Evolutionary conservation across 495 filamentous ascomycete genomes (phyloP).

Genomic region (Xylaria castorea): DNA sequence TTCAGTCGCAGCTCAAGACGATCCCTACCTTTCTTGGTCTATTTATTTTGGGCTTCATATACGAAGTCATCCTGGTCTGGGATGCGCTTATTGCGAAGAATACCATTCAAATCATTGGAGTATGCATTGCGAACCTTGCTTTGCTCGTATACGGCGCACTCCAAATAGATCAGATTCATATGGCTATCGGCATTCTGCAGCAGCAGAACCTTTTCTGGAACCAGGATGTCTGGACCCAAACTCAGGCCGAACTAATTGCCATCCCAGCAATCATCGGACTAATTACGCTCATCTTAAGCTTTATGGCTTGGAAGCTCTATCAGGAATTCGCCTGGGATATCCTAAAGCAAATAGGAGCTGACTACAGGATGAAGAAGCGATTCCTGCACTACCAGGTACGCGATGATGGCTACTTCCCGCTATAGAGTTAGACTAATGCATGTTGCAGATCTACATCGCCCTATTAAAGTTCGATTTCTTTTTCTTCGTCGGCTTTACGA

Average conservation of each 20-base stretch:
- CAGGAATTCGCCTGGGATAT: constrained; percentile 99
- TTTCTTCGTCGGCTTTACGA: constrained; percentile 98
- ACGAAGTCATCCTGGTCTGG: constrained; percentile 86
- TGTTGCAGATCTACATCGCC: constrained; percentile 89
- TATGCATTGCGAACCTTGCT: constrained; percentile 89
- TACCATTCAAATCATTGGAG: constrained; percentile 96
- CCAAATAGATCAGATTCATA: constrained; percentile 85
- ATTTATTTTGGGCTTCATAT: constrained; percentile 97
- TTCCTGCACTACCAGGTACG: constrained; percentile 95
- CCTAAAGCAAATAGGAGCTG: constrained; percentile 98
- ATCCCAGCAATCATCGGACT: constrained; percentile 84
- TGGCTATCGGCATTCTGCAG: constrained; percentile 64
- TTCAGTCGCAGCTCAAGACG: constrained; percentile 63
- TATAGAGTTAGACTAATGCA: constrained; percentile 40
- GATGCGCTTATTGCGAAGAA: constrained; percentile 95
- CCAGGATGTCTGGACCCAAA: constrained; percentile 66
- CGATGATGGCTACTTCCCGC: constrained; percentile 5
- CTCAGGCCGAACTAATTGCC: constrained; percentile 79
- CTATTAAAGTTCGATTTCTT: constrained; percentile 99
- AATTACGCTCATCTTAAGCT: constrained; percentile 71
- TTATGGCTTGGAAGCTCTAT: constrained; percentile 91
- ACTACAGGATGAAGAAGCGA: constrained; percentile 93
- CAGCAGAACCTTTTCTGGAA: constrained; percentile 35
- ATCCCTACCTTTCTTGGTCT: constrained; percentile 91
- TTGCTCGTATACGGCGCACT: constrained; percentile 91